Base-by-base conservation (phyloP, 2,329 filamentous ascomycete species). In the Arthrobotrys megalospora region DNA sequence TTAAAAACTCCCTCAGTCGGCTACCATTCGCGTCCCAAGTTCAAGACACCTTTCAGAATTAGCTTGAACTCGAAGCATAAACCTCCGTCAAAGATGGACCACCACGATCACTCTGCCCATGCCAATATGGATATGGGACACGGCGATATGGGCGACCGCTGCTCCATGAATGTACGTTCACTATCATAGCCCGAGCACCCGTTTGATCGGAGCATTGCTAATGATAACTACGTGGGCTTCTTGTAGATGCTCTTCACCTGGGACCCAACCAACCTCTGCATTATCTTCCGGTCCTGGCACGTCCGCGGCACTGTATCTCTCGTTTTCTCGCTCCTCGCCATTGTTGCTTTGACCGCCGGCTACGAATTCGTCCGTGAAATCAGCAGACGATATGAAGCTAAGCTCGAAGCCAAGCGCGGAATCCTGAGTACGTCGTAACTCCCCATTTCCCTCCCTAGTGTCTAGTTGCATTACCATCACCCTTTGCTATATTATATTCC, bases 171-270 rank as follows among this genome's bases (percentile, higher is more conserved):
- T 77, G 80, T 80, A 55, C 1, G 76, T 50, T 10, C 24, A n/a
- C 5, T 32, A 21, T 11, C 52, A 10, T 10, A 14, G 8, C 36
- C 36, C 24, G 24, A 28, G 24, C 16, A 14, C 12, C 12, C 41
- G 41, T 60, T 11, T 62, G 28, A 28, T 28, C 5, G 24, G 24
- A 28, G 24, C 24, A 28, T 28, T 28, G 24, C 24, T 28, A 28
- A 28, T 28, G 5, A 28, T 28, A 28, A 5, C 2, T 28, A 5
- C 5, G 5, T 28, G 24, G 5, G 24, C 24, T 28, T 60, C 24
- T 28, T 60, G 4, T 81, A 97, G 94, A 98, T 97, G 95, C 90
- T 98, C 81, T 99, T 99, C 87, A 98, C 94, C 79, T 99, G 95
- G 95, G 90, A 94, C 84, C 95, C 94, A 1, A 89, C 88, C 71